Base-by-base conservation (phyloP, 1,139 yeast genomes). In the Pichia sp. region DNA sequence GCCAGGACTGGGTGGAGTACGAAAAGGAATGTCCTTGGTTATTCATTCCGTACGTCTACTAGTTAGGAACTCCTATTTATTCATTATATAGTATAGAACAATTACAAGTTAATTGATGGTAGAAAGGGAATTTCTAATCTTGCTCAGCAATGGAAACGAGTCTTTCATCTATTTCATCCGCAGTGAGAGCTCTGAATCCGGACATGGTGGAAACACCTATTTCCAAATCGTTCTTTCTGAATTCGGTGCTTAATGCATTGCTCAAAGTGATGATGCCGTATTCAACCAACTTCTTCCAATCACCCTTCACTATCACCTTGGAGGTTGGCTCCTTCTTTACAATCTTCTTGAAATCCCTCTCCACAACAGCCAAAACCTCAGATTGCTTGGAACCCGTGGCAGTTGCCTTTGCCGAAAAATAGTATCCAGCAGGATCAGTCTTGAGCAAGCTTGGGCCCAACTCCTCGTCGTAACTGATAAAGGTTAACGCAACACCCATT, bases 371-470 rank as follows among this genome's bases (percentile, higher is more conserved):
- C 61, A 87, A 85, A 44, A 96, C 90, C 72, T 93, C 99, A 70
- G 92, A 97, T 73, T 90, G 98, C 72, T 93, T 93, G 54, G 97
- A 97, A 2, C 99, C 99, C 1, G 97, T 88, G 26, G 98, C 84
- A 32, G 92, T 87, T 1, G 98, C 99, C 73, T 87, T 87, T 62
- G 87, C 89, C 42, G 96, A 95, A 52, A 90, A 86, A 69, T 78
- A 93, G 73, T 93, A 93, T 5, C 99, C 99, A 10, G 99, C 98
- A 30, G 99, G 99, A 71, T 93, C 99, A 63, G 95, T 86, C 74
- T 93, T 93, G 75, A 81, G 90, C 60, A 93, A 78, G 65, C 84
- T 83, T n/a, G 99, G 97, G 0, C 98, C 99, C 58, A 76, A 72
- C 69, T 85, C 93, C 67, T 88, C 96, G 70, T 92, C 98, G 56